phyloP scores from a whole-genome alignment of 495 filamentous ascomycete species.

The Penicillium steckii region DNA sequence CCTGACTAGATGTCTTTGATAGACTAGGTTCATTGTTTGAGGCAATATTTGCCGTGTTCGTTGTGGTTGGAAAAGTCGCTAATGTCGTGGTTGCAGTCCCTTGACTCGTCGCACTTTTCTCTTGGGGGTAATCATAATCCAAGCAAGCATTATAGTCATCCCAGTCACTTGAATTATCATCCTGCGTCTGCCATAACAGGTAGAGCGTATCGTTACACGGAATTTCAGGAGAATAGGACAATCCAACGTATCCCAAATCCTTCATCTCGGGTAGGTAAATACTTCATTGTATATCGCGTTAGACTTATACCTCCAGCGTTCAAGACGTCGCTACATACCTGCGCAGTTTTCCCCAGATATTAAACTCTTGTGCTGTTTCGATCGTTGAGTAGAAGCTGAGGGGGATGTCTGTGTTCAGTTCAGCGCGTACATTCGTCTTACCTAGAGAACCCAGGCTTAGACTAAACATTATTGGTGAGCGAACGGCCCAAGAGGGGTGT shows the following conservation, averaged over 20 bases:
- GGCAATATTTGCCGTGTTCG: too few species aligned
- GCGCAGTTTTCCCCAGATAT: neutral
- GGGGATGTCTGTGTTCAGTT: neutral
- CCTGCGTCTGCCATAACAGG: neutral
- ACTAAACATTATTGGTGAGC: neutral
- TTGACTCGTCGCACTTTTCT: neutral
- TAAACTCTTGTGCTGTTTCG: neutral
- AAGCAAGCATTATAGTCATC: neutral
- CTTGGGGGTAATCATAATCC: neutral
- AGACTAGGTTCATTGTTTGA: too few species aligned
- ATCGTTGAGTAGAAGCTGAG: neutral
- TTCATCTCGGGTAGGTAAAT: neutral
- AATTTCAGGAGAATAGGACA: neutral
- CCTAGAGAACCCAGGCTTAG: neutral
- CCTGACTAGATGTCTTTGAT: neutral
- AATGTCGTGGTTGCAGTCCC: neutral
- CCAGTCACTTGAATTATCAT: neutral
- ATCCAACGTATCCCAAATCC: neutral
- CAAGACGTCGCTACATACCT: neutral
- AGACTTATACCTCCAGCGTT: neutral
- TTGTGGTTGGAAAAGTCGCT: neutral
- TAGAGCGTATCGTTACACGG: slow-evolving; percentile 4
- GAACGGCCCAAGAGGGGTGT: neutral
- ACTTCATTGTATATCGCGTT: neutral
- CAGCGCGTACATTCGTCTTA: neutral